Conservation (phyloP, 768 basidiomycete genomes). For the Boletus patriciae region DNA sequence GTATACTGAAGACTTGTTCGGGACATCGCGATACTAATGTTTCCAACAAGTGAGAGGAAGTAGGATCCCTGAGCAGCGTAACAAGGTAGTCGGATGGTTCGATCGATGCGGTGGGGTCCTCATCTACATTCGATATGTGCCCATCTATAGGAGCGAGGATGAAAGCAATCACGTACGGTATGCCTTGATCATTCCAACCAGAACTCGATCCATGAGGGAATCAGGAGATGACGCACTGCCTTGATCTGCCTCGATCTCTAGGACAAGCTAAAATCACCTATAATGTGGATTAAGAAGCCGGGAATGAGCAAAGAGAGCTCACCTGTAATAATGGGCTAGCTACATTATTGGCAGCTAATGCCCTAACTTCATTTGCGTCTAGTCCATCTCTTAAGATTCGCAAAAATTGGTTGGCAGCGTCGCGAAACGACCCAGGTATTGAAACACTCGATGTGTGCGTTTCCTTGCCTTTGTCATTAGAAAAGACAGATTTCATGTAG, state of each 20-base stretch:
- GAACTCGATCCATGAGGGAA: constrained; percentile 80
- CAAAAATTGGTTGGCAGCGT: constrained; percentile 49
- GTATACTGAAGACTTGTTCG: constrained; percentile 51
- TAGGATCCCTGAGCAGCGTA: constrained; percentile 80
- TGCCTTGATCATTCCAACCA: constrained; percentile 70
- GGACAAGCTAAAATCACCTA: constrained; percentile 55
- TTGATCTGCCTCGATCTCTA: constrained; percentile 79
- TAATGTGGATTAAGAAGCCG: constrained; percentile 6
- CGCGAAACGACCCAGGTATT: constrained; percentile 50
- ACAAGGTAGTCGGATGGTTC: constrained; percentile 76
- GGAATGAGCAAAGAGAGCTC: constrained; percentile 16
- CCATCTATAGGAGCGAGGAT: neutral
- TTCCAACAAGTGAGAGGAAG: constrained; percentile 90
- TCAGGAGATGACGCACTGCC: constrained; percentile 55
- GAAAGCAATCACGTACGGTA: constrained; percentile 47
- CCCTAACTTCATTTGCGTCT: constrained; percentile 71
- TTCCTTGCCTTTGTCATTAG: constrained; percentile 42
- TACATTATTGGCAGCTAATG: constrained; percentile 71
- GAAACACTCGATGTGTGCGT: constrained; percentile 24
- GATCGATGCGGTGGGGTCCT: constrained; percentile 35
- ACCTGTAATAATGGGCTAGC: constrained; percentile 80
- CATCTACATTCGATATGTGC: constrained; percentile 34
- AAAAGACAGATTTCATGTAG: constrained; percentile 77
- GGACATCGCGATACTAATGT: constrained; percentile 68
- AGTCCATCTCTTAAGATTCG: constrained; percentile 50